These are phyloP conservation scores for Cylindrotheca closterium DNA, from an alignment of 108 stramenopile species.

Conservation along the genomic window DNA sequence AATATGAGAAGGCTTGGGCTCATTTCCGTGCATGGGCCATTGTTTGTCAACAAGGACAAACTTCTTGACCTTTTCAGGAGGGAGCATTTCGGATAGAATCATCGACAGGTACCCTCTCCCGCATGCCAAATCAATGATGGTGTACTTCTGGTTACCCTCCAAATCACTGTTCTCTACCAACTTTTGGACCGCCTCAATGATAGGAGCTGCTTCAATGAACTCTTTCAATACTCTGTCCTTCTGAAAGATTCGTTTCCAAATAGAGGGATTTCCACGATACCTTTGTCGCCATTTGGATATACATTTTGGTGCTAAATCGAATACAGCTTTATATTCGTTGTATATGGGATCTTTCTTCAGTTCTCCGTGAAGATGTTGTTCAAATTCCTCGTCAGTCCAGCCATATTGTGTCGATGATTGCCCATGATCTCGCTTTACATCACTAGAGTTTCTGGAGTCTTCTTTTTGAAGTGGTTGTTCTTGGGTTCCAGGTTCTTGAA, in stretches of 20 bases:
- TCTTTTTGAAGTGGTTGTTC: too few relatives aligned
- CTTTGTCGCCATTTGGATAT: slow-evolving; percentile 49
- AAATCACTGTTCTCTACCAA: slow-evolving; percentile 15
- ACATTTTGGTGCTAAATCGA: slow-evolving; percentile 15
- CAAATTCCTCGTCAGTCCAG: slow-evolving; percentile 31
- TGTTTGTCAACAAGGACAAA: slow-evolving; percentile 58
- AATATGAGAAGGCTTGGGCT: slow-evolving; percentile 48
- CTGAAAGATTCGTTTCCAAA: slow-evolving; percentile 57
- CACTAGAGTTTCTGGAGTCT: too few relatives aligned
- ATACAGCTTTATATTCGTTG: slow-evolving; percentile 11
- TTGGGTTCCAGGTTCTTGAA: too few relatives aligned
- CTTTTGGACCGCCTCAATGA: slow-evolving; percentile 41
- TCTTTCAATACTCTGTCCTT: slow-evolving; percentile 61
- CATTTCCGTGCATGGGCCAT: slow-evolving; percentile 47
- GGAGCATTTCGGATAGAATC: slow-evolving; percentile 53
- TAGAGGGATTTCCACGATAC: slow-evolving; percentile 43
- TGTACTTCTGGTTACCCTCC: slow-evolving; percentile 1
- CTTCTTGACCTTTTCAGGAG: slow-evolving; percentile 40
- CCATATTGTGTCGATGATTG: too few relatives aligned
- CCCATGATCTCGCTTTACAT: too few relatives aligned
- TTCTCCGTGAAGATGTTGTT: not conserved
- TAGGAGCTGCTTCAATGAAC: slow-evolving; percentile 57
- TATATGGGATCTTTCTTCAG: slow-evolving; percentile 11
- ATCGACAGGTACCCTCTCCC: slow-evolving; percentile 64
- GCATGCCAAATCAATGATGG: slow-evolving; percentile 55